Evolutionary conservation across 768 basidiomycete species (phyloP), one percentile per base, ranked within the genome.

Genomic region (Gymnopilus junonius): DNA sequence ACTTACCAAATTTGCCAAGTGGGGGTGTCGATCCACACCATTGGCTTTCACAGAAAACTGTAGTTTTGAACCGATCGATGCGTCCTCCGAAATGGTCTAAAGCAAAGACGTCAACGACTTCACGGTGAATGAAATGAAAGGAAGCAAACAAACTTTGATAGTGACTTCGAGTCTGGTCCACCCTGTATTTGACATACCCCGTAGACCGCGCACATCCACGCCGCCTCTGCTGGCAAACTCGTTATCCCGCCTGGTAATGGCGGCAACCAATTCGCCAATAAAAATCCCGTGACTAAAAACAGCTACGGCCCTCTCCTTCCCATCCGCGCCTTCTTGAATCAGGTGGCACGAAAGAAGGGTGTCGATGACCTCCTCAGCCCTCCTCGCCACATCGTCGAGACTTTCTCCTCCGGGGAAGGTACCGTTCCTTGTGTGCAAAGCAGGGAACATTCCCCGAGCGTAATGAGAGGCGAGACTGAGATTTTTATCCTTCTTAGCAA

Each of bases 261-360:
- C 82, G 23, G 79, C 77, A 4, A 91, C 70, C 14, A 90, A 74
- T 73, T 89, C 87, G 27, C 76, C 77, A 46, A 93, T 89, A 73
- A 87, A 88, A 21, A 91, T 67, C 0, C 93, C 91, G 73, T 94
- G 92, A 74, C 91, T 92, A 50, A 92, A 87, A 39, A 93, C 67
- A 1, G 86, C 90, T 25, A 93, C 71, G 63, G 88, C 62, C 70
- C 35, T 77, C 76, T n/a, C 78, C 77, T 43, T 75, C 69, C 61
- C 53, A 4, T 69, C 73, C 15, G 76, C 79, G 11, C 76, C 72
- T 58, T 76, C 80, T 21, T 79, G 69, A 71, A 73, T 64, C n/a
- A 92, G 74, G 66, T 88, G 82, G 3, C 87, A 84, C 67, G 89
- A 68, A 8, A 92, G 69, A 17, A 88, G 69, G 4, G 86, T 78